Base-by-base conservation (phyloP, 306 rosid species). In the Begonia masoniana region DNA sequence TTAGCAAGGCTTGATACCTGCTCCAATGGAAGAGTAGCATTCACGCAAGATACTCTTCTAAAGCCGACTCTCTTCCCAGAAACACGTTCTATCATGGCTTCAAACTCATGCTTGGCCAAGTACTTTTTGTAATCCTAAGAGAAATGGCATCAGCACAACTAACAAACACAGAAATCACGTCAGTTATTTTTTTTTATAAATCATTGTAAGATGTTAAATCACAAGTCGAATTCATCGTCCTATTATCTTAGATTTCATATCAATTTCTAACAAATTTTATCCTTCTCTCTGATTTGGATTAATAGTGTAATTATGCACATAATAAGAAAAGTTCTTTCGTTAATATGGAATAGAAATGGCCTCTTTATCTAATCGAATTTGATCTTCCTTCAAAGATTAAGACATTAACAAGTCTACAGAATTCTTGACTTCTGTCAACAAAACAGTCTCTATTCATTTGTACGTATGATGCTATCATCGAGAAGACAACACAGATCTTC, bases 71-170 rank as follows among this genome's bases (percentile, higher is more conserved):
- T 83, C 52, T 77, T 85, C 52, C 97, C 97, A 0, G 88, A 66
- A 55, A 81, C 58, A 41, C 96, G 91, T 59, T 85, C 97, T 71
- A 81, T 83, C 12, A 85, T 70, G 13, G 96, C 97, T 62, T 81
- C 92, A 14, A 78, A 91, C 70, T 91, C 97, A 6, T 79, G 82
- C 71, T 75, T 88, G n/a, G 96, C 77, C 79, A 91, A 73, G 79
- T 55, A 69, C 76, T n/a, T 78, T 50, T 51, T 76, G 70, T 78
- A 94, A 83, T 91, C 96, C 96, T 91, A 85, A 85, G 60, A 76
- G 50, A 68, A 78, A 91, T 91, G 56, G 17, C 68, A 66, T 62
- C 66, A 66, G 57, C 46, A 59, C 55, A 52, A 14, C 54, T 10
- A 15, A 62, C 13, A 9, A 36, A 12, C 49, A 45, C 39, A 31